These are phyloP conservation scores for Lizonia empirigonia DNA, from an alignment of 2,329 filamentous ascomycete genomes.

Conservation along the genomic window DNA sequence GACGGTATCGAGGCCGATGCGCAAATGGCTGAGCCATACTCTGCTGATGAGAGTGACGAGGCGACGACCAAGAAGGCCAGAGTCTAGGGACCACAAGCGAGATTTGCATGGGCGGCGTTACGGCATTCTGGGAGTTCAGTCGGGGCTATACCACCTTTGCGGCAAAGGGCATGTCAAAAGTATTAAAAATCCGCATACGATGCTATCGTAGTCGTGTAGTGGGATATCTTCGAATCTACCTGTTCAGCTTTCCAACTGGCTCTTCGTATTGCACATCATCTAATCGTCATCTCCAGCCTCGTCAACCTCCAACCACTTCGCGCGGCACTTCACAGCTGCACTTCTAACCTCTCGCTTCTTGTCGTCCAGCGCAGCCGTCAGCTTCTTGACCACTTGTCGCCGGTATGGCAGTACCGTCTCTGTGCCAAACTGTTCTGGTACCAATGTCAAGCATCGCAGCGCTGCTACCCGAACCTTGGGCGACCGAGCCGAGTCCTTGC, in stretches of 20 bases:
- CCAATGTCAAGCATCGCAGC: conserved; percentile 55
- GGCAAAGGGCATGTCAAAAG: conserved; percentile 19
- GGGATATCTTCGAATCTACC: conserved; percentile 12
- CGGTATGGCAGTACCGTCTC: conserved; percentile 63
- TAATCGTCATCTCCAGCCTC: conserved; percentile 61
- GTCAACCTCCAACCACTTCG: conserved; percentile 65
- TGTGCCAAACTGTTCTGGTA: conserved; percentile 55
- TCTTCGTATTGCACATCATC: background rate
- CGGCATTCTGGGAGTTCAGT: conserved; percentile 28
- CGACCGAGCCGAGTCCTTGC: conserved; percentile 28
- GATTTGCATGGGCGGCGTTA: conserved; percentile 41
- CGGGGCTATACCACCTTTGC: conserved; percentile 34
- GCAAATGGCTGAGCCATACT: conserved; percentile 9
- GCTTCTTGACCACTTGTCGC: conserved; percentile 60
- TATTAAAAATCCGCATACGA: background rate
- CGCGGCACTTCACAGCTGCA: conserved; percentile 65
- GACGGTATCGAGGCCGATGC: conserved; percentile 30
- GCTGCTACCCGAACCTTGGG: conserved; percentile 55
- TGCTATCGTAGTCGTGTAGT: conserved; percentile 4
- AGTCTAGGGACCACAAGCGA: conserved; percentile 17
- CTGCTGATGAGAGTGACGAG: conserved; percentile 21
- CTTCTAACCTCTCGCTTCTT: conserved; percentile 65
- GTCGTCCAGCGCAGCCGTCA: conserved; percentile 65
- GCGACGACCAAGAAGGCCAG: conserved; percentile 37
- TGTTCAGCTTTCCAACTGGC: conserved; percentile 1